Evolutionary conservation across 805 yeast genomes (phyloP).

Genomic region (Yamadazyma nakazawae): DNA sequence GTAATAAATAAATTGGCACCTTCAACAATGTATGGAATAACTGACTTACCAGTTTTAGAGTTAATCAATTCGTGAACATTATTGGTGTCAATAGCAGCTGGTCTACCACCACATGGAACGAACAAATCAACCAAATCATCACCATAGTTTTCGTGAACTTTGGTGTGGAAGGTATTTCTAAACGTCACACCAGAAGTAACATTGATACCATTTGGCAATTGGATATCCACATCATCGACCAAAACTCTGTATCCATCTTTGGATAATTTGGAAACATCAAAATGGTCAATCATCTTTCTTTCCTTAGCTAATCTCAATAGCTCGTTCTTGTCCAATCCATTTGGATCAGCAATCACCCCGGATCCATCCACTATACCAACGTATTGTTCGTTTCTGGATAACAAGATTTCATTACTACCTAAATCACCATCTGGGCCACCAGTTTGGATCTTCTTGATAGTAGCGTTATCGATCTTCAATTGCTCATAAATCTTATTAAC

Average conservation of each 20-base stretch:
- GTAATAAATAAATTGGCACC: slow-evolving; percentile 97
- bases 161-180: slow-evolving; percentile 86
- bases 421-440: slow-evolving; percentile 99
- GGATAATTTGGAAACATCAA: slow-evolving; percentile 64
- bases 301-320: slow-evolving; percentile 71
- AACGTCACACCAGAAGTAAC: slow-evolving; percentile 84
- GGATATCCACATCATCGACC: slow-evolving; percentile 79
- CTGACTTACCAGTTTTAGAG: slow-evolving; percentile 67
- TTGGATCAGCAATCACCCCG: slow-evolving; percentile 90
- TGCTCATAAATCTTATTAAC: slow-evolving; percentile 86
- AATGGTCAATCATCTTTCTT: slow-evolving; percentile 71
- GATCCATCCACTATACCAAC: slow-evolving; percentile 93
- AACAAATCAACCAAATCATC: slow-evolving; percentile 70
- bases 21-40: slow-evolving; percentile 87
- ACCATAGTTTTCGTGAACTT: slow-evolving; percentile 59
- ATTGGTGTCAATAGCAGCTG: slow-evolving; percentile 87
- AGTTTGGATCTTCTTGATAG: slow-evolving; percentile 81
- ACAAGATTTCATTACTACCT: slow-evolving; percentile 90
- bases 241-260: slow-evolving; percentile 75
- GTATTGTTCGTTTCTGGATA: slow-evolving; percentile 79
- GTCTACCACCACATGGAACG: slow-evolving; percentile 99
- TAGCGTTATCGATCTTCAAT: slow-evolving; percentile 54
- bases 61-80: slow-evolving; percentile 74
- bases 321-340: slow-evolving; percentile 81
- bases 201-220: slow-evolving; percentile 70